Conservation (phyloP, 2,329 filamentous ascomycete species). For the Tolypocladium guangdongense region DNA sequence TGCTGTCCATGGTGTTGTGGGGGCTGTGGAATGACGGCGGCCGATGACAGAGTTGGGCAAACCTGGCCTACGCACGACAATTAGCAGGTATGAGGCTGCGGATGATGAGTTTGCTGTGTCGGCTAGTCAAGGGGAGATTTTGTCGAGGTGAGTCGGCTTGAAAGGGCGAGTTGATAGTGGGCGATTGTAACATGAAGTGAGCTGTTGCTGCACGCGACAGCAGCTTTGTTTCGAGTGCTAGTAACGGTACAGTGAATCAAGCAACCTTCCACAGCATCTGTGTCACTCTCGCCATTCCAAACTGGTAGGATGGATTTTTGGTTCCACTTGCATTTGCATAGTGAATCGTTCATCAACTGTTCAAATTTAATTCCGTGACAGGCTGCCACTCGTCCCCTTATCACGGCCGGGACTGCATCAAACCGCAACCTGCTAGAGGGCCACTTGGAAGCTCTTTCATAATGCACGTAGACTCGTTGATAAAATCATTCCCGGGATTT, state of each 20-base stretch:
- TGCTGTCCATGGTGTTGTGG: background rate
- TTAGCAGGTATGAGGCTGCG: background rate
- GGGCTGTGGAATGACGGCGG: background rate
- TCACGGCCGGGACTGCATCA: too few species aligned
- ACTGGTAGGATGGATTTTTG: background rate
- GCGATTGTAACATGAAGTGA: background rate
- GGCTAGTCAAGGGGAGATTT: background rate
- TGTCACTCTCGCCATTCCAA: background rate
- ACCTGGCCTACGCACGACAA: background rate
- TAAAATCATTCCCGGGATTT: too few species aligned
- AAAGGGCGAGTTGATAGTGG: background rate
- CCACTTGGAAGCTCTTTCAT: too few species aligned
- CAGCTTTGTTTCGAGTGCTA: background rate
- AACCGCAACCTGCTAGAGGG: too few species aligned
- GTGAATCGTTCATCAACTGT: background rate
- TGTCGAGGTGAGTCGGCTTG: too few species aligned
- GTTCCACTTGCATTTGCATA: background rate
- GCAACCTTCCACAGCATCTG: background rate
- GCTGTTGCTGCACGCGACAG: background rate
- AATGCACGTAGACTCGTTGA: too few species aligned
- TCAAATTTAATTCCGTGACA: background rate
- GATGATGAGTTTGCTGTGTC: background rate
- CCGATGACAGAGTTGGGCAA: too few species aligned
- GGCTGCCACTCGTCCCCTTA: background rate
- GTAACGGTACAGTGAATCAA: background rate